A percentile compares a stretch with the other conserved stretches of the same genome.
phyloP scores from a whole-genome alignment of 2,329 filamentous ascomycete species.

The Colletotrichum phormii region DNA sequence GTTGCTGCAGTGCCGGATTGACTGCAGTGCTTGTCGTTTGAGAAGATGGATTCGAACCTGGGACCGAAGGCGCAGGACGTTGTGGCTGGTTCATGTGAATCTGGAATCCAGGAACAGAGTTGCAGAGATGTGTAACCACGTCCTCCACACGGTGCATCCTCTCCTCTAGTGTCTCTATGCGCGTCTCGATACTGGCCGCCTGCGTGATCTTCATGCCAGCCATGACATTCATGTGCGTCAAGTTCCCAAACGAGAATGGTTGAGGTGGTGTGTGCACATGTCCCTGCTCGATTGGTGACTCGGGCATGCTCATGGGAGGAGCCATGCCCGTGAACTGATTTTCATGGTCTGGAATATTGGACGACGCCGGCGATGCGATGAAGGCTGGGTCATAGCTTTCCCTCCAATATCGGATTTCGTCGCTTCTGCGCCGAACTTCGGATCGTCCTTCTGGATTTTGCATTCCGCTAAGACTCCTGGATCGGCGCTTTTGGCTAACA shows the following conservation, averaged over 20 bases:
- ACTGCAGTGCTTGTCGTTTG: slow-evolving; percentile 41
- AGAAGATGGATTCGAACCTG: slow-evolving; percentile 40
- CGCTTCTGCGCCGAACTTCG: slow-evolving; percentile 63
- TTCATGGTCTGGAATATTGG: slow-evolving; percentile 53
- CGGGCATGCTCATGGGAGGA: slow-evolving; percentile 45
- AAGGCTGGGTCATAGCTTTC: slow-evolving; percentile 67
- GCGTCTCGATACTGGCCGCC: slow-evolving; percentile 63
- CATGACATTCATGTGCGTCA: slow-evolving; percentile 58
- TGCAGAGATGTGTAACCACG: slow-evolving; percentile 62
- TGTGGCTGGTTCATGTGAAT: slow-evolving; percentile 44
- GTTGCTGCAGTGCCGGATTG: slow-evolving; percentile 46
- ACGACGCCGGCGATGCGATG: slow-evolving; percentile 62
- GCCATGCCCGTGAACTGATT: slow-evolving; percentile 45
- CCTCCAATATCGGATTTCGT: slow-evolving; percentile 74
- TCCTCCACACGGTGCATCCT: slow-evolving; percentile 65
- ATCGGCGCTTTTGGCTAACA: slow-evolving; percentile 63
- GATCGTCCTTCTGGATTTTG: slow-evolving; percentile 22
- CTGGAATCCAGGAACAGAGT: slow-evolving; percentile 55
- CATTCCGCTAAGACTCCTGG: slow-evolving; percentile 64
- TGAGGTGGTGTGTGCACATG: slow-evolving; percentile 54
- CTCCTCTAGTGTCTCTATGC: slow-evolving; percentile 63
- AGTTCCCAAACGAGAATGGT: slow-evolving; percentile 66
- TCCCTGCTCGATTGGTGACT: slow-evolving; percentile 46
- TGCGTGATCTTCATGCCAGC: slow-evolving; percentile 69
- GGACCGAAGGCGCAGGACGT: slow-evolving; percentile 41